These are phyloP conservation scores for Acer campestre DNA, from an alignment of 345 rosid species.

Conservation along the genomic window DNA sequence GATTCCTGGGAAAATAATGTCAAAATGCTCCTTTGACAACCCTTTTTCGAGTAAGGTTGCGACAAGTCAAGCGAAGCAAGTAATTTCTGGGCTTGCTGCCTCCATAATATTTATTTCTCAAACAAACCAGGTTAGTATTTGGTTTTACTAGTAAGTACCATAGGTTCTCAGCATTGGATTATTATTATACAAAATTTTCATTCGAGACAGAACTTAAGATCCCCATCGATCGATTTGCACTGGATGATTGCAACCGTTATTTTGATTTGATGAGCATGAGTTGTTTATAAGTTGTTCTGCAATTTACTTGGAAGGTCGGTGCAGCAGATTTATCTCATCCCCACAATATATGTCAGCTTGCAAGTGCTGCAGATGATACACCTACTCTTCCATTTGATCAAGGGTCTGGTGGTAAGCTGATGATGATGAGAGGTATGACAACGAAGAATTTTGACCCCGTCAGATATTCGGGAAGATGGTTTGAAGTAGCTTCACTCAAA, in stretches of 20 bases:
- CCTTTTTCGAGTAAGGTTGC: constrained; percentile 30
- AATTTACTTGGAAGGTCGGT: constrained; percentile 48
- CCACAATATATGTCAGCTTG: constrained; percentile 59
- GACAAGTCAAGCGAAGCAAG: constrained; percentile 33
- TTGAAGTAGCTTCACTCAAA: constrained; percentile 95
- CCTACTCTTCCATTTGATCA: constrained; percentile 61
- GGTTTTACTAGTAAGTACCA: constrained; percentile 6
- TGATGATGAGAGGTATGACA: constrained; percentile 98
- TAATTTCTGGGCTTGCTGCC: constrained; percentile 67
- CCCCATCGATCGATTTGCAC: background rate
- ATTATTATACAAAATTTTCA: background rate
- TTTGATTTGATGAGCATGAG: background rate
- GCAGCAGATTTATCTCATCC: constrained; percentile 51
- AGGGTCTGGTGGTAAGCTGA: constrained; percentile 53
- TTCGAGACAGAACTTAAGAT: background rate
- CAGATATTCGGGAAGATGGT: constrained; percentile 95
- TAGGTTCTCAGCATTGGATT: background rate
- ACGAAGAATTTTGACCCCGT: constrained; percentile 80
- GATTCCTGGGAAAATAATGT: constrained; percentile 33
- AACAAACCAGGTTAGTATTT: constrained; percentile 52
- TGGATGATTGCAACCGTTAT: background rate
- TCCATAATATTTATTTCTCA: constrained; percentile 62
- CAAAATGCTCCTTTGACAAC: constrained; percentile 48
- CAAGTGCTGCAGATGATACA: constrained; percentile 47
- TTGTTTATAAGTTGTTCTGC: constrained; percentile 9